A percentile compares a stretch with the other conserved stretches of the same genome.
Conservation (phyloP, 106 monocot species). For the Gastrodia elata region DNA sequence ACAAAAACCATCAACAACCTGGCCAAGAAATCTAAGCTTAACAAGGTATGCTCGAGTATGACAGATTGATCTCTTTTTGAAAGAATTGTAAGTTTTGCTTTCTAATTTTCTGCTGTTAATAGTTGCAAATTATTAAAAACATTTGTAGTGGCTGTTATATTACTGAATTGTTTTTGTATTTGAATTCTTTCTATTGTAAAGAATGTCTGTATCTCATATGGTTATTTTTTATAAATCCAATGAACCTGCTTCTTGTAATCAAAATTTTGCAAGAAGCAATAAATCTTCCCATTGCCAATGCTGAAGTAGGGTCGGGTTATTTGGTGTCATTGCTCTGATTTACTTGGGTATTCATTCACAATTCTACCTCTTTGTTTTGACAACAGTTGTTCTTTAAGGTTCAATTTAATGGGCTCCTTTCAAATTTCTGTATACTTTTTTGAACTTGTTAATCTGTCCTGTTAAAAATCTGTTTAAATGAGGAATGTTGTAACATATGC, state of each 20-base stretch:
- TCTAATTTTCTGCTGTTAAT: background rate
- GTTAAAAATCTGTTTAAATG: background rate
- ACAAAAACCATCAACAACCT: conserved; percentile 92
- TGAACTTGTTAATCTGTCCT: background rate
- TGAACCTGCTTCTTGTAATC: background rate
- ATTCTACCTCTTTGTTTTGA: background rate
- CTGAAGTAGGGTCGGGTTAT: background rate
- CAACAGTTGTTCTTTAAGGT: background rate
- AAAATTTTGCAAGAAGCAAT: background rate
- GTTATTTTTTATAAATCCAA: background rate
- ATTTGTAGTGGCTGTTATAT: background rate
- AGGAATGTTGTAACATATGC: background rate
- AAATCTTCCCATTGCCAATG: background rate
- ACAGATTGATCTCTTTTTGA: background rate
- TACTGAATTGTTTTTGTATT: background rate
- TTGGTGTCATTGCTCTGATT: background rate
- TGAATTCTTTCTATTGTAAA: background rate
- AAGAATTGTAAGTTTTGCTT: background rate
- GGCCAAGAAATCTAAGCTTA: conserved; percentile 74
- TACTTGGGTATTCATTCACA: background rate
- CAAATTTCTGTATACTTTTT: background rate
- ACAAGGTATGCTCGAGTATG: conserved; percentile 43
- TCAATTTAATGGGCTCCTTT: background rate
- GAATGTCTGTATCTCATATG: background rate
- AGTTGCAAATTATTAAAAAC: background rate